These are phyloP conservation scores for Strobilomyces dryophilus DNA, from an alignment of 768 basidiomycete genomes.

Conservation along the genomic window DNA sequence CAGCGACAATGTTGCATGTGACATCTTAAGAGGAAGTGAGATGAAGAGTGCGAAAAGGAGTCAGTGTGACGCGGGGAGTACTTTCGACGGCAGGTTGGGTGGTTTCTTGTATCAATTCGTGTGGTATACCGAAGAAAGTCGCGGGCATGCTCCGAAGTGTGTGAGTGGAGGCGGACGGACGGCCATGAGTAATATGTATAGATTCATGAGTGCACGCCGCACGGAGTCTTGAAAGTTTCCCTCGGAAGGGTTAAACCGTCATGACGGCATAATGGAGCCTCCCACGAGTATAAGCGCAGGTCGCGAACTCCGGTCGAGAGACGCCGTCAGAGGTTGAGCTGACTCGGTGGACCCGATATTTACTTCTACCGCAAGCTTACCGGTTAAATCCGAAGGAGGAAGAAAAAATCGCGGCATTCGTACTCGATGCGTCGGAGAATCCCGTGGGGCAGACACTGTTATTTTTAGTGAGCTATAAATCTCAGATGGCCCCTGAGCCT, in stretches of 20 bases:
- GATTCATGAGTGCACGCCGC: conserved; percentile 14
- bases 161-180: conserved; percentile 12
- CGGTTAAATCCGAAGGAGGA: conserved; percentile 12
- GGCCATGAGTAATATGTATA: conserved; percentile 21
- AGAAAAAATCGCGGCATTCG: conserved; percentile 16
- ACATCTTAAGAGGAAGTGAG: conserved; percentile 30
- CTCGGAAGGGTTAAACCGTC: conserved; percentile 26
- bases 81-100: conserved; percentile 29
- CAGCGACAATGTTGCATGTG: conserved; percentile 24
- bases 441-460: conserved; percentile 21
- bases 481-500: conserved; percentile 29
- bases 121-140: conserved; percentile 31
- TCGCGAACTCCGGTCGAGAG: conserved; percentile 13
- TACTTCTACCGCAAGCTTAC: conserved; percentile 6
- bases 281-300: conserved; percentile 23
- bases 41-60: conserved; percentile 29
- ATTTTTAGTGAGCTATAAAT: conserved; percentile 21
- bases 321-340: conserved; percentile 16
- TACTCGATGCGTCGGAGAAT: conserved; percentile 17
- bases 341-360: neutral
- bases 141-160: conserved; percentile 28
- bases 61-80: conserved; percentile 32
- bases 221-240: conserved; percentile 25
- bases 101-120: conserved; percentile 34
- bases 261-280: conserved; percentile 27